These are phyloP conservation scores for Cryptococcus sp. DNA, from an alignment of 1,284 basidiomycete genomes.

Conservation along the genomic window DNA sequence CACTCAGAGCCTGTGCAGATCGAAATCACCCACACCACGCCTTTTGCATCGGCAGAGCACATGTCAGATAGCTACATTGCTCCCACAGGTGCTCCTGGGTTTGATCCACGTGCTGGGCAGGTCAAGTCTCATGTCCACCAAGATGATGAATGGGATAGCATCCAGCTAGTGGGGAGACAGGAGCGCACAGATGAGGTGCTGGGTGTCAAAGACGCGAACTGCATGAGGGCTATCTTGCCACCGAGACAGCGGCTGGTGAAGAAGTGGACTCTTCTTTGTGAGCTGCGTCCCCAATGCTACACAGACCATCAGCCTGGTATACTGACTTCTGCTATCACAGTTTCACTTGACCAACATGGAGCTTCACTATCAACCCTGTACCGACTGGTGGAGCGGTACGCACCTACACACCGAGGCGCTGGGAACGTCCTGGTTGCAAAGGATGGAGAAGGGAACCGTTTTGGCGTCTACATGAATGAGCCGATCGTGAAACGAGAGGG, in stretches of 20 bases:
- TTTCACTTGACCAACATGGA: conserved; percentile 89
- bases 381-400: conserved; percentile 55
- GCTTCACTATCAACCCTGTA: conserved; percentile 88
- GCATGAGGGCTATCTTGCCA: conserved; percentile 70
- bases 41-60: conserved; percentile 37
- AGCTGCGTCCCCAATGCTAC: conserved; percentile 3
- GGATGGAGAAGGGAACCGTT: conserved; percentile 62
- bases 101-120: conserved; percentile 44
- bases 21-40: conserved; percentile 42
- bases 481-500: conserved; percentile 60
- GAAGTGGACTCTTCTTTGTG: conserved; percentile 81
- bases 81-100: conserved; percentile 74
- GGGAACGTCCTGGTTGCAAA: conserved; percentile 61
- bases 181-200: conserved; percentile 61
- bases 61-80: conserved; percentile 54
- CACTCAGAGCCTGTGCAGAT: conserved; percentile 33
- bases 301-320: neutral
- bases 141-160: conserved; percentile 41
- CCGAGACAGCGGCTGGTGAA: conserved; percentile 72
- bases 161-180: conserved; percentile 55
- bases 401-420: conserved; percentile 33
- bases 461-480: conserved; percentile 79
- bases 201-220: conserved; percentile 57
- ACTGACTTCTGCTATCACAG: conserved; percentile 23
- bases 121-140: conserved; percentile 43